phyloP scores from a whole-genome alignment of 306 rosid species.

The Dryas octopetala region DNA sequence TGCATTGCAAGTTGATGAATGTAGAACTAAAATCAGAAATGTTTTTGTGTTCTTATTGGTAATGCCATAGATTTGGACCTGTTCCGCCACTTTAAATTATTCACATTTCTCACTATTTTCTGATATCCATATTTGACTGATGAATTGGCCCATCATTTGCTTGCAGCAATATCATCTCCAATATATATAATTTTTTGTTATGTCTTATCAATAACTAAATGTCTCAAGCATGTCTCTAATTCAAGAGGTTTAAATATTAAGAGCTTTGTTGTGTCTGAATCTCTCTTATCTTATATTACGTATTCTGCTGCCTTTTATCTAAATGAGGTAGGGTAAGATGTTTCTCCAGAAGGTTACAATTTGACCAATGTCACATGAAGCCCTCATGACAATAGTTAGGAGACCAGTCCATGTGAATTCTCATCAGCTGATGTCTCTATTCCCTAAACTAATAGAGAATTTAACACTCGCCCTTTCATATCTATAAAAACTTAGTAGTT shows the following conservation, averaged over 20 bases:
- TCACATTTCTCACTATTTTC: background rate
- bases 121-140: background rate
- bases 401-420: slow-evolving; percentile 42
- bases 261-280: background rate
- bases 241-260: background rate
- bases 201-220: background rate
- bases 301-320: background rate
- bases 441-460: background rate
- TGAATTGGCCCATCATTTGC: background rate
- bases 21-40: background rate
- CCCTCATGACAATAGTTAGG: background rate
- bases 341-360: background rate
- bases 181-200: background rate
- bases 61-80: background rate
- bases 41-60: background rate
- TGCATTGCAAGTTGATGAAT: slow-evolving; percentile 8
- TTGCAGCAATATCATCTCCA: background rate
- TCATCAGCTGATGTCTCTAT: background rate
- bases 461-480: slow-evolving; percentile 9
- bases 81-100: background rate
- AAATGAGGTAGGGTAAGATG: slow-evolving; percentile 11
- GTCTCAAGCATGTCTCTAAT: slow-evolving; percentile 15
- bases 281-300: background rate
- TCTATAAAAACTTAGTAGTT: slow-evolving; percentile 26
- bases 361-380: background rate